phyloP scores from a whole-genome alignment of 1,139 yeast species.

The Hyphopichia wangnamkhiaoensis region DNA sequence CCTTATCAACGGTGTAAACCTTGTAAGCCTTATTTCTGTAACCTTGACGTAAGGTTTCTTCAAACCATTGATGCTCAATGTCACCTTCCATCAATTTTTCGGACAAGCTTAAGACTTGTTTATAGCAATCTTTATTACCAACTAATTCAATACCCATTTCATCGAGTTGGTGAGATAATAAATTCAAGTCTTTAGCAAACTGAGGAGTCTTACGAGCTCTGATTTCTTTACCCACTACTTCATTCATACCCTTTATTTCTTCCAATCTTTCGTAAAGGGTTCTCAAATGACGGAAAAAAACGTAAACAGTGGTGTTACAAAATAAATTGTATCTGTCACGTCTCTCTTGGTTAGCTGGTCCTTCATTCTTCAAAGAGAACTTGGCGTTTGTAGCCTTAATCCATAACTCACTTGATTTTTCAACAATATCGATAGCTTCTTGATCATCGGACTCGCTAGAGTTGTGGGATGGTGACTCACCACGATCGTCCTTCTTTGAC shows the following conservation, averaged over 20 bases:
- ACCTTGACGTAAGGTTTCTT: constrained; percentile 92
- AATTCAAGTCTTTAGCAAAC: constrained; percentile 86
- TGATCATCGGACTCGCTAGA: constrained; percentile 38
- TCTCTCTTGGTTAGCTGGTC: constrained; percentile 24
- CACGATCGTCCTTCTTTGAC: constrained; percentile 40
- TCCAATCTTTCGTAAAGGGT: constrained; percentile 77
- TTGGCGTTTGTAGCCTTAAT: constrained; percentile 48
- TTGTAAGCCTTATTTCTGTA: constrained; percentile 92
- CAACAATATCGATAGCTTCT: constrained; percentile 45
- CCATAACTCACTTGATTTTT: constrained; percentile 69
- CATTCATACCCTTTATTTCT: constrained; percentile 72
- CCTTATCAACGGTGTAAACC: constrained; percentile 90
- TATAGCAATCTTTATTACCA: constrained; percentile 70
- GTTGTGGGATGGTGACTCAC: constrained; percentile 31
- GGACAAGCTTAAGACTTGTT: constrained; percentile 71
- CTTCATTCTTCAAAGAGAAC: constrained; percentile 23
- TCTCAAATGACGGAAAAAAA: constrained; percentile 84
- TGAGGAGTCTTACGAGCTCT: constrained; percentile 65
- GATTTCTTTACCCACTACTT: constrained; percentile 70
- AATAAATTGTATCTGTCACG: constrained; percentile 70
- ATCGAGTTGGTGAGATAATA: constrained; percentile 77
- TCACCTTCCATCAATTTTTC: constrained; percentile 86
- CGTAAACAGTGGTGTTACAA: constrained; percentile 88
- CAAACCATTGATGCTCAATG: constrained; percentile 92
- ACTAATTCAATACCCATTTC: constrained; percentile 76